Evolutionary conservation across 2,329 filamentous ascomycete genomes (phyloP).

Genomic region (Emergomyces orientalis): DNA sequence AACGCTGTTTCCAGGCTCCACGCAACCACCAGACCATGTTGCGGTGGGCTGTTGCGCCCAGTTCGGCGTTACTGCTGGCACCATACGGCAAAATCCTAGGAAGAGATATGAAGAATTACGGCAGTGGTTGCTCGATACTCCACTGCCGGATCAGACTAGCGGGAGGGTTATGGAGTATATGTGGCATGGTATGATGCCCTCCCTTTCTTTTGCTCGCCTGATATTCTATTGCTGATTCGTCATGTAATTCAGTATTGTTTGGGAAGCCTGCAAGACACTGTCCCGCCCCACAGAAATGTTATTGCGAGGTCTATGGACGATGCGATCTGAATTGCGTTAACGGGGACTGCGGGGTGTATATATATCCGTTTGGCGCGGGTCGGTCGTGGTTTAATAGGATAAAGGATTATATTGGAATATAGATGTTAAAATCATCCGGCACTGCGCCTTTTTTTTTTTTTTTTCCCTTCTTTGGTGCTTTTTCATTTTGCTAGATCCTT

Average conservation of each 20-base stretch:
- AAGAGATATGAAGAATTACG: conserved; percentile 49
- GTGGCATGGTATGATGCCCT: conserved; percentile 47
- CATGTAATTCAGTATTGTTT: conserved; percentile 19
- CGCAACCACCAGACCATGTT: conserved; percentile 44
- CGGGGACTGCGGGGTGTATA: conserved; percentile 8
- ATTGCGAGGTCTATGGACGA: conserved; percentile 21
- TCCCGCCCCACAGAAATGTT: conserved; percentile 16
- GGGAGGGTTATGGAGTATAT: conserved; percentile 56
- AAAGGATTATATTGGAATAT: conserved; percentile 8
- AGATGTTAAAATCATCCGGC: background rate
- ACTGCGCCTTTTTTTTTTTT: background rate
- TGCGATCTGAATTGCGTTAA: conserved; percentile 16
- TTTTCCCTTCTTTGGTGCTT: background rate
- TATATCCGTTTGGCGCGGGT: conserved; percentile 5
- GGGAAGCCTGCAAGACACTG: conserved; percentile 20
- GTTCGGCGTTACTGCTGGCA: conserved; percentile 50
- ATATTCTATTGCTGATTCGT: conserved; percentile 15
- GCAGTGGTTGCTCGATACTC: conserved; percentile 50
- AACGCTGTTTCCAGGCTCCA: background rate
- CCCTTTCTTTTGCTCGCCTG: background rate
- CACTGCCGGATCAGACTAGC: conserved; percentile 45
- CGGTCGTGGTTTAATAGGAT: conserved; percentile 4
- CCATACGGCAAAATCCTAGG: conserved; percentile 40
- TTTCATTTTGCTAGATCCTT: background rate
- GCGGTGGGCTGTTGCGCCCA: conserved; percentile 58